Conservation (phyloP, 176 grass and related monocot species). For the maize (Zea mays) region Zm-B73-REFERENCE-NAM-5.0 NC_050096.1:250484501-250485000, state of each 20-base stretch:
- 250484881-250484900: background rate
- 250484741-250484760: conserved; percentile 85
- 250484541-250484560: conserved; percentile 80
- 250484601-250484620: too few relatives aligned
- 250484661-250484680: background rate
- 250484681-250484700: background rate
- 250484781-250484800: conserved; percentile 48
- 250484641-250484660: too few relatives aligned
- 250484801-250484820: conserved; percentile 67
- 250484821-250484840: background rate
- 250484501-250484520: conserved; percentile 51
- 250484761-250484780: conserved; percentile 70
- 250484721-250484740: conserved; percentile 86
- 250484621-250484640: too few relatives aligned
- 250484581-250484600: background rate
- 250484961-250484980: conserved; percentile 83
- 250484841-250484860: background rate
- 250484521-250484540: conserved; percentile 90
- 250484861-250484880: background rate
- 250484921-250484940: conserved; percentile 55
- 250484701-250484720: conserved; percentile 30
- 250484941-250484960: conserved; percentile 89
- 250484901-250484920: background rate
- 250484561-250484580: background rate
- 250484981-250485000: conserved; percentile 68